Evolutionary conservation across 345 rosid genomes (phyloP).

Genomic region (Pugionium cornutum): DNA sequence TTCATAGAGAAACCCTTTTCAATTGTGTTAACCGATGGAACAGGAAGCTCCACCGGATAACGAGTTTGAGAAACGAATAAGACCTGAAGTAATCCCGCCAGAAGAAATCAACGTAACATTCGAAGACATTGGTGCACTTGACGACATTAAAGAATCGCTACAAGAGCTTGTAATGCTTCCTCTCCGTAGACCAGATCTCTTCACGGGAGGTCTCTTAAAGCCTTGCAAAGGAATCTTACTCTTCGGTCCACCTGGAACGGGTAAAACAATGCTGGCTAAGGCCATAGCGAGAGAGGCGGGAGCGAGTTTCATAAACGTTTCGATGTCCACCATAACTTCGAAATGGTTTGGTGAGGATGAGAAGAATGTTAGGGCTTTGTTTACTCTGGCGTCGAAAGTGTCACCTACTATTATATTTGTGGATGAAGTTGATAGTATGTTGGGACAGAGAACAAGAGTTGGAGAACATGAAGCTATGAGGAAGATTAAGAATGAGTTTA

Average conservation of each 20-base stretch:
- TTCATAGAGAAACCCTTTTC: not conserved
- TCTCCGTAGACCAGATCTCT: constrained; percentile 86
- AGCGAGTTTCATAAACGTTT: constrained; percentile 93
- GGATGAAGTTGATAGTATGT: constrained; percentile 98
- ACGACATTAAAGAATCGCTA: constrained; percentile 82
- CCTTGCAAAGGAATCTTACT: constrained; percentile 94
- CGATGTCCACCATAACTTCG: constrained; percentile 96
- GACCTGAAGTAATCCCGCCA: constrained; percentile 94
- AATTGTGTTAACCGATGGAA: not conserved
- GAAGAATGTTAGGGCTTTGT: constrained; percentile 92
- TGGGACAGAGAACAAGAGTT: constrained; percentile 84
- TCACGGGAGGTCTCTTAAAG: constrained; percentile 79
- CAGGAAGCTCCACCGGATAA: constrained; percentile 86
- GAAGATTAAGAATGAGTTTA: constrained; percentile 80
- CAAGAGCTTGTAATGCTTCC: constrained; percentile 99
- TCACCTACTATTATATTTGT: constrained; percentile 91
- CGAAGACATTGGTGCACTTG: constrained; percentile 84
- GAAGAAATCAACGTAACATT: constrained; percentile 73
- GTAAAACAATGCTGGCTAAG: constrained; percentile 97
- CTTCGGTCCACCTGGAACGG: constrained; percentile 99
- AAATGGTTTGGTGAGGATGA: constrained; percentile 99
- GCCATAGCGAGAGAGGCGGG: constrained; percentile 95
- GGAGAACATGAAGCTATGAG: constrained; percentile 98
- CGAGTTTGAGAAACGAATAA: constrained; percentile 93
- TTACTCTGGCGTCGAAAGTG: constrained; percentile 85